A percentile compares a stretch with the other conserved stretches of the same genome.
Evolutionary conservation across 2,329 filamentous ascomycete genomes (phyloP).

Genomic region (Aspergillus caelatus): DNA sequence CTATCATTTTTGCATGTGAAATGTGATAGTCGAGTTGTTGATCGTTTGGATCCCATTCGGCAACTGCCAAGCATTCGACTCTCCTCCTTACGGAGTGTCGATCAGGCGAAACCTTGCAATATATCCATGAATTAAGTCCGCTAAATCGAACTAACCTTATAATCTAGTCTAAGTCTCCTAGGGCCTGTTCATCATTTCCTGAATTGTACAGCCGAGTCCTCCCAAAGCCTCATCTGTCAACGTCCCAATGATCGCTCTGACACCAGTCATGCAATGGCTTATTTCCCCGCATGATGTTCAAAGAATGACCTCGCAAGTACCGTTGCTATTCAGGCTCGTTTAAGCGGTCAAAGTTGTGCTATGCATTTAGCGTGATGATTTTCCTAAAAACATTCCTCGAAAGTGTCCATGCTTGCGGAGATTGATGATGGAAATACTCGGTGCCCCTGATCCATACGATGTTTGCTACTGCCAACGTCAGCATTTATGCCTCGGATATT

Average conservation of each 20-base stretch:
- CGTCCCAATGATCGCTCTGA: background rate
- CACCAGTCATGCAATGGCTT: background rate
- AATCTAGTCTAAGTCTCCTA: background rate
- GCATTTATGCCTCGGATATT: background rate
- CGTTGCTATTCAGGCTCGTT: background rate
- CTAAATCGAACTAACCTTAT: background rate
- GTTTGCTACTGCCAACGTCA: background rate
- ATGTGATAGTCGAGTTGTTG: background rate
- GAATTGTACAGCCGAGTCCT: background rate
- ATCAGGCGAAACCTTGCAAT: background rate
- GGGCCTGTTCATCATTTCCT: background rate
- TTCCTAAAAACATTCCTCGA: background rate
- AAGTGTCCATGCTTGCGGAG: background rate
- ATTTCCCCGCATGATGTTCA: background rate
- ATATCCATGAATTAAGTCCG: background rate
- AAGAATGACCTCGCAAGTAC: background rate
- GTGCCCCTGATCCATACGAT: background rate
- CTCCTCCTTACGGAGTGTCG: background rate
- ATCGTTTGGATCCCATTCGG: background rate
- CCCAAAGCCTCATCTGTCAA: background rate
- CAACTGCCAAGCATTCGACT: background rate
- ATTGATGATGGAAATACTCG: background rate
- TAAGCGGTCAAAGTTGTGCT: background rate
- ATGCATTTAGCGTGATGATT: background rate
- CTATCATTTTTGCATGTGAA: background rate